Evolutionary conservation across 768 basidiomycete genomes (phyloP), one percentile per base, ranked within the genome.

Genomic region (Boletus coccyginus): DNA sequence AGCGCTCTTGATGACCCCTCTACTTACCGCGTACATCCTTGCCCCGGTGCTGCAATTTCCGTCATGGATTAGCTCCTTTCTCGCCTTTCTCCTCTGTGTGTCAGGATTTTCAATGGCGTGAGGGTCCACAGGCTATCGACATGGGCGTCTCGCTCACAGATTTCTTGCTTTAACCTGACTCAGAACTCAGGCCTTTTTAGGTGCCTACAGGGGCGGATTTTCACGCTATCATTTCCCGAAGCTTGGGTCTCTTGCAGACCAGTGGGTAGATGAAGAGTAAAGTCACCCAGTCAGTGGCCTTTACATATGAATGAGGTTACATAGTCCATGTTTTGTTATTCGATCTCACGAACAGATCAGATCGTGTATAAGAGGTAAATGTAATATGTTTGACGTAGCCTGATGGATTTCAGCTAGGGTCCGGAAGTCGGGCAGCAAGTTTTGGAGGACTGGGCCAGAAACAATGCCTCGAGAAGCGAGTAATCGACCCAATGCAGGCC

Each of bases 191-290:
- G 81, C 84, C 29, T 86, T 81, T 59, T 69, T 73, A 6, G 81
- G 82, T 61, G 84, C 83, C 1, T 74, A 78, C 1, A 75, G 74
- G 33, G 75, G 79, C 49, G 78, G 76, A 19, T 72, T 63, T 12
- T 87, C n/a, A 65, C 78, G 81, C 50, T 90, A 77, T 67, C 81
- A 81, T 61, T 67, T 88, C 45, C 90, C 89, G 13, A 72, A 74
- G 51, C 77, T 89, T 16, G 90, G 89, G 4, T 73, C 76, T 24
- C 66, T 88, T 13, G 90, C 88, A 14, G 86, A 87, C 58, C 72
- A 75, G 55, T 90, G 88, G 86, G 76, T 91, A 12, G 72, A 74
- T 11, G 87, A 86, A 57, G 88, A 89, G 66, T 85, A 68, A 57
- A 32, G 39, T 21, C 43, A 19, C 11, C 5, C 36, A 12, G 24